Evolutionary conservation across 768 basidiomycete genomes (phyloP).

Genomic region (Porphyrellus cyaneotinctus): DNA sequence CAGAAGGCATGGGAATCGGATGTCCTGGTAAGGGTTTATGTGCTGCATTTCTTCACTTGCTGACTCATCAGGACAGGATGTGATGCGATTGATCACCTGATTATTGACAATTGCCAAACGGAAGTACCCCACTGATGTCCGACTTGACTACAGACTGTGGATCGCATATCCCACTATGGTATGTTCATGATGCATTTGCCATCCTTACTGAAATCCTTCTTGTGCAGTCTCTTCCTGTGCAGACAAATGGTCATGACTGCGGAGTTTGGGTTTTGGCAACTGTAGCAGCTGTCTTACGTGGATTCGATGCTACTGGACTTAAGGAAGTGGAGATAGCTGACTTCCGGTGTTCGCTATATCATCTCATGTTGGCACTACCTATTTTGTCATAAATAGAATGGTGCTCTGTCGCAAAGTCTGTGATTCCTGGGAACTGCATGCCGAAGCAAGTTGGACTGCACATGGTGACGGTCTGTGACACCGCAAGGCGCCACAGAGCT

Average conservation of each 20-base stretch:
- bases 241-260: background rate
- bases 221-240: background rate
- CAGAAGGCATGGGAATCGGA: slow-evolving; percentile 1
- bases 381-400: background rate
- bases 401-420: no score
- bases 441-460: no score
- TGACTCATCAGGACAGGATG: background rate
- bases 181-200: background rate
- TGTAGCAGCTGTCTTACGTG: background rate
- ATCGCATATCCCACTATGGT: background rate
- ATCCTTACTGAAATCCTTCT: background rate
- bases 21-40: background rate
- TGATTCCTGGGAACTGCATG: no score
- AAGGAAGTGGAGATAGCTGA: background rate
- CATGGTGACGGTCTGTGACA: no score
- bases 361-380: background rate
- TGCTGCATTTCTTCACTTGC: background rate
- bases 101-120: background rate
- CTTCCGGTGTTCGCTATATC: background rate
- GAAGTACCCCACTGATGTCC: background rate
- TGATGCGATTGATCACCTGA: slow-evolving; percentile 1
- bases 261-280: slow-evolving; percentile 1
- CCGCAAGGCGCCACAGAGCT: no score
- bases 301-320: background rate
- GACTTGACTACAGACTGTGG: slow-evolving; percentile 5